Evolutionary conservation across 2,329 filamentous ascomycete genomes (phyloP).

Genomic region (Corynespora cassiicola): DNA sequence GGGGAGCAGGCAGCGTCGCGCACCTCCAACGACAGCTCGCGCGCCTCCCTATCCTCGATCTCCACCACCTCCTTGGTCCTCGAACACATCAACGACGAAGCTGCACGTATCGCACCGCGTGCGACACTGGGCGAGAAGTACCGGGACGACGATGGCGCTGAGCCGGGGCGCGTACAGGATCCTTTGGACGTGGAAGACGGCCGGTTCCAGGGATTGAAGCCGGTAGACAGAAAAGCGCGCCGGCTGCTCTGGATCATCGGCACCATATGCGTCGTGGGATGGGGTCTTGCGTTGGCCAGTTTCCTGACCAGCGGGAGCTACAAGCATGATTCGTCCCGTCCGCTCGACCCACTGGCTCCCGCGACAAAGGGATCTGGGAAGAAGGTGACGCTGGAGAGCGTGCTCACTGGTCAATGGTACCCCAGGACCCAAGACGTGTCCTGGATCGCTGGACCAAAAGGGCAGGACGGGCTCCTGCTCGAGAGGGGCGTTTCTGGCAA

Average conservation of each 20-base stretch:
- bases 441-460: constrained; percentile 77
- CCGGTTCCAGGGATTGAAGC: constrained; percentile 53
- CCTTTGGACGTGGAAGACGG: constrained; percentile 59
- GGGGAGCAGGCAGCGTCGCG: constrained; percentile 36
- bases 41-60: constrained; percentile 73
- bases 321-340: constrained; percentile 67
- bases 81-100: constrained; percentile 72
- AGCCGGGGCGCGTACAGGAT: constrained; percentile 55
- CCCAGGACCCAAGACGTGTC: constrained; percentile 70
- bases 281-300: constrained; percentile 71
- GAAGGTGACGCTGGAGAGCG: constrained; percentile 74
- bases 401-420: constrained; percentile 70
- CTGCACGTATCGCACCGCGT: constrained; percentile 35
- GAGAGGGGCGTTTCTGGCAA: constrained; percentile 68
- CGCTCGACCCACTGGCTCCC: constrained; percentile 73
- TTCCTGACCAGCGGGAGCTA: constrained; percentile 72
- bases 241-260: constrained; percentile 67
- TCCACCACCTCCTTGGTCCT: constrained; percentile 85
- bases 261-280: constrained; percentile 68
- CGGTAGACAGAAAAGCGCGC: constrained; percentile 70
- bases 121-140: constrained; percentile 43
- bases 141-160: constrained; percentile 47
- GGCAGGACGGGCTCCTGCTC: constrained; percentile 84
- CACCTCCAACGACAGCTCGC: constrained; percentile 42
- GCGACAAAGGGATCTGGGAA: constrained; percentile 69